Conservation (phyloP, 768 basidiomycete genomes). For the Steccherinum ochraceum region DNA sequence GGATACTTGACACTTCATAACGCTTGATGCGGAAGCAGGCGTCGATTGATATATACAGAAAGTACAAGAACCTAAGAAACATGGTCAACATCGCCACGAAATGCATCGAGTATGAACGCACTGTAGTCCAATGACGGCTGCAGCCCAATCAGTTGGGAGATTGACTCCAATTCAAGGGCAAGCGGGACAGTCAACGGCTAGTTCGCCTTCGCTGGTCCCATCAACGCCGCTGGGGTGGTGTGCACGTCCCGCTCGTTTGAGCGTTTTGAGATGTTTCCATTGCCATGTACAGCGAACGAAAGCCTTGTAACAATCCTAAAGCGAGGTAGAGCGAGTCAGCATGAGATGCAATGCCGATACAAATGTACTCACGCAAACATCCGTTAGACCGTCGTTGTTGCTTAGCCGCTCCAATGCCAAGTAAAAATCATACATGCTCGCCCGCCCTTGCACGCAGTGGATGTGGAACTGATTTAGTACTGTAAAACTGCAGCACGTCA, state of each 20-base stretch:
- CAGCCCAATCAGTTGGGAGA: slow-evolving; percentile 14
- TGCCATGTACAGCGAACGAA: no score
- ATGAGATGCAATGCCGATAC: slow-evolving; percentile 9
- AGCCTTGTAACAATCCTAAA: slow-evolving; percentile 7
- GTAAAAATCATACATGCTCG: slow-evolving; percentile 8
- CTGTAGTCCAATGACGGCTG: slow-evolving; percentile 6
- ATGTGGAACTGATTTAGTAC: slow-evolving; percentile 7
- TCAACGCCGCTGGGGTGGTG: slow-evolving; percentile 13
- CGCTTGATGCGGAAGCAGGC: slow-evolving; percentile 24
- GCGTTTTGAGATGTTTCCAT: slow-evolving; percentile 14
- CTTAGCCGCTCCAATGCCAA: slow-evolving; percentile 1
- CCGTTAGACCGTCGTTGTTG: neutral
- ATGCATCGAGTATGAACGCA: no score
- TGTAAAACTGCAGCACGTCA: slow-evolving; percentile 4
- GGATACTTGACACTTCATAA: slow-evolving; percentile 9
- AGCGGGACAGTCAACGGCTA: slow-evolving; percentile 17
- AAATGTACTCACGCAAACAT: no score
- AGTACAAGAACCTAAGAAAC: slow-evolving; percentile 23
- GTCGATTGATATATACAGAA: slow-evolving; percentile 20
- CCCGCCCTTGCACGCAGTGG: slow-evolving; percentile 4
- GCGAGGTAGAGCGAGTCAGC: neutral
- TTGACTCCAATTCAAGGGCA: slow-evolving; percentile 18
- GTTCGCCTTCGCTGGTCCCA: slow-evolving; percentile 7
- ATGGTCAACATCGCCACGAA: no score
- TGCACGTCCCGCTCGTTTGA: slow-evolving; percentile 17